Evolutionary conservation across 2,329 filamentous ascomycete species (phyloP), one percentile per base, ranked within the genome.

Genomic region (Aspergillus nomiae): DNA sequence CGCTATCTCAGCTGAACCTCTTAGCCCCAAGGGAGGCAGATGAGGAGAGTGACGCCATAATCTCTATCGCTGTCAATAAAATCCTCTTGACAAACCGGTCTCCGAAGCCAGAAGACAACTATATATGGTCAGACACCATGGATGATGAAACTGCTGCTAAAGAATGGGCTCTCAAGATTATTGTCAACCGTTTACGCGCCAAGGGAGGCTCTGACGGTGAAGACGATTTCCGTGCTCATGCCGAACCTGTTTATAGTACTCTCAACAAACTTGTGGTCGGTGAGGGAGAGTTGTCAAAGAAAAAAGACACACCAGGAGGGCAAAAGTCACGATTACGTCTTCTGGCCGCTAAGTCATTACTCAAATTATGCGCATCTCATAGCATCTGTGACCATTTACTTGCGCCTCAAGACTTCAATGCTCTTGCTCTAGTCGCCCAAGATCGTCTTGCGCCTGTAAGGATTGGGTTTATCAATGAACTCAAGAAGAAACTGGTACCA

Each of bases 61-160:
- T 93, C 60, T 88, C 92, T 32, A 89, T 97, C 69, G 87, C 89
- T 1, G 86, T 94, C 43, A 87, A 91, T 65, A 83, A 92, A 60
- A 87, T 96, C 30, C 83, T 97, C 2, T 84, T 92, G 24, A 83
- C 90, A 67, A 88, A 90, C 32, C 89, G 89, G 41, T 86, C 86
- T 0, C 82, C 81, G 8, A 67, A 77, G 12, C 71, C 77, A 19
- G 71, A 88, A n/a, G 84, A 86, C 4, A 82, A 82, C 41, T 86
- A 86, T 19, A 83, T 84, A 5, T 94, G 92, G 90, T 87, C 89
- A 19, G 82, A 87, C 16, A 86, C 90, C 62, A 84, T 92, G 67
- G 91, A 96, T 67, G 88, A 94, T 58, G 93, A 97, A 72, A 90
- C 92, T 19, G 86, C 89, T 64, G 90, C 93, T 24, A 97, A 98